Percentiles rank a stretch among this genome's conserved stretches.
Conservation (phyloP, 768 basidiomycete genomes). For the Vishniacozyma victoriae region DNA sequence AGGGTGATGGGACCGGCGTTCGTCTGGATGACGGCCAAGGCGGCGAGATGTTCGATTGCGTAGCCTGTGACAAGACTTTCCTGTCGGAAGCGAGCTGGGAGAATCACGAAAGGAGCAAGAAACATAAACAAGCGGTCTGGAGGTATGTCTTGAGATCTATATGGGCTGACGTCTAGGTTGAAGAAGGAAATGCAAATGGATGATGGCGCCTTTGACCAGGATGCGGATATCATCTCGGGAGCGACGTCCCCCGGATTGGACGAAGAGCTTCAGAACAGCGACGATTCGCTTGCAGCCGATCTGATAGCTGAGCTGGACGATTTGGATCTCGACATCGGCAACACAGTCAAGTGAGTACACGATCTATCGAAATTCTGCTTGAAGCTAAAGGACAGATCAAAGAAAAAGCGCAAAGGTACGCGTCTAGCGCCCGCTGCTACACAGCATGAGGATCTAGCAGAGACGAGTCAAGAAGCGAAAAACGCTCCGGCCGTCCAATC, state of each 20-base stretch:
- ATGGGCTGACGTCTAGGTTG: slow-evolving; percentile 48
- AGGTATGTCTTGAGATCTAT: slow-evolving; percentile 43
- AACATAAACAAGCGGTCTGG: slow-evolving; percentile 83
- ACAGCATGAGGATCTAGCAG: too few species aligned
- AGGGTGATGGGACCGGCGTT: slow-evolving; percentile 22
- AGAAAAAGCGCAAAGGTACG: background rate
- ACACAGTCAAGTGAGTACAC: too few species aligned
- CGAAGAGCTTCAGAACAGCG: too few species aligned
- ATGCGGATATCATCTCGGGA: slow-evolving; percentile 10
- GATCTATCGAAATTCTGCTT: too few species aligned
- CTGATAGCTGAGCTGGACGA: too few species aligned
- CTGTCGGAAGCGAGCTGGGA: slow-evolving; percentile 89
- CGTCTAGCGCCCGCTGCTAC: too few species aligned
- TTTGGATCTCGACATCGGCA: too few species aligned
- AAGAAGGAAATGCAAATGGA: slow-evolving; percentile 72
- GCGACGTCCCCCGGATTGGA: slow-evolving; percentile 7
- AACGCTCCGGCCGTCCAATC: too few species aligned
- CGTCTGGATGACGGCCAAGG: slow-evolving; percentile 19
- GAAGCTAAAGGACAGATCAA: background rate
- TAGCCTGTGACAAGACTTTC: slow-evolving; percentile 87
- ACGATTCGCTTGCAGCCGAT: too few species aligned
- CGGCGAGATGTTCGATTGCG: slow-evolving; percentile 58
- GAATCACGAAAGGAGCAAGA: slow-evolving; percentile 92
- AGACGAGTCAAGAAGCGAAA: too few species aligned
- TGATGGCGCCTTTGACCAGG: slow-evolving; percentile 60